A percentile compares a stretch with the other conserved stretches of the same genome.
These are phyloP conservation scores for Pseudevernia furfuracea DNA, from an alignment of 495 filamentous ascomycete species.

Conservation along the genomic window DNA sequence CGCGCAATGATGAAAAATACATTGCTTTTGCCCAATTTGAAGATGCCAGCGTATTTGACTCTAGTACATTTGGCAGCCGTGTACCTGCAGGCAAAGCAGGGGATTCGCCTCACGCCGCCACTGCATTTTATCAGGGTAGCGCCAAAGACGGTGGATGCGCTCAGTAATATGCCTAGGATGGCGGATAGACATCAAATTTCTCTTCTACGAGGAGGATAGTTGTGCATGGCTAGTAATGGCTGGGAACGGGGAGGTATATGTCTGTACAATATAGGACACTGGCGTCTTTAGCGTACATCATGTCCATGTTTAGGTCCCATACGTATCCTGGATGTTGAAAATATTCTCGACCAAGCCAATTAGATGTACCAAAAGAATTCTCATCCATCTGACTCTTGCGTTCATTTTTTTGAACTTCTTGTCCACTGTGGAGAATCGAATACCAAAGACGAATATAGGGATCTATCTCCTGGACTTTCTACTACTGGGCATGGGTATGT, in stretches of 20 bases:
- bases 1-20: slow-evolving; percentile 24
- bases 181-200: slow-evolving; percentile 35
- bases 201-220: background rate
- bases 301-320: background rate
- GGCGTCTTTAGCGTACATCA: background rate
- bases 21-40: slow-evolving; percentile 29
- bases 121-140: slow-evolving; percentile 31
- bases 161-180: slow-evolving; percentile 46
- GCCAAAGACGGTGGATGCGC: slow-evolving; percentile 44
- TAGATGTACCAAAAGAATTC: background rate
- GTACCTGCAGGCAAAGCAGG: slow-evolving; percentile 36
- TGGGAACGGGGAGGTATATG: background rate
- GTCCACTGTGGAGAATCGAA: no score
- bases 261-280: background rate
- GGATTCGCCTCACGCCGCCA: slow-evolving; percentile 28
- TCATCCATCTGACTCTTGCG: background rate
- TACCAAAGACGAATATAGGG: background rate
- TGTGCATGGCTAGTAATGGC: background rate
- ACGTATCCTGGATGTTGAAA: background rate
- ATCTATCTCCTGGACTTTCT: background rate
- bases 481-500: background rate
- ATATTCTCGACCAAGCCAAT: background rate
- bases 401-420: no score
- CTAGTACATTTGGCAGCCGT: slow-evolving; percentile 47
- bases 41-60: slow-evolving; percentile 44